These are phyloP conservation scores for Arabidopsis lyrata DNA, from an alignment of 441 rosid genomes.

Conservation along the genomic window DNA sequence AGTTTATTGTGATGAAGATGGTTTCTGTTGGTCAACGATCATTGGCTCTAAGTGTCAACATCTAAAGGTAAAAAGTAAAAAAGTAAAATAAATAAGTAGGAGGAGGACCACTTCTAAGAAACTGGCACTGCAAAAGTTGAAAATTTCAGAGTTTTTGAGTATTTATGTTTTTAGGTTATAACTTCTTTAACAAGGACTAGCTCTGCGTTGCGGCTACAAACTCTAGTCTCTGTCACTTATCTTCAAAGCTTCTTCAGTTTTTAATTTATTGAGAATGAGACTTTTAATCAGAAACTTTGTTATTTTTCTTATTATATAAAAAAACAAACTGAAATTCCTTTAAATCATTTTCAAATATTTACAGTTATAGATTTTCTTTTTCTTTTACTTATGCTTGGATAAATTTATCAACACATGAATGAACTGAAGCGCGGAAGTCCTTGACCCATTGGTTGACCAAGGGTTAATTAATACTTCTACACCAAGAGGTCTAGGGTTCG, in stretches of 20 bases:
- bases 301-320: neutral
- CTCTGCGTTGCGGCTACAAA: constrained; percentile 10
- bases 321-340: neutral
- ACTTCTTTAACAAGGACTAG: constrained; percentile 23
- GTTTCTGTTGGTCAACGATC: constrained; percentile 45
- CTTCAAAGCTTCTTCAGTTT: neutral
- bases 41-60: constrained; percentile 32
- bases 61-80: neutral
- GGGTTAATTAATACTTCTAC: too few relatives aligned
- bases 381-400: neutral
- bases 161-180: constrained; percentile 24
- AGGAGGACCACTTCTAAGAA: constrained; percentile 33
- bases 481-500: too few relatives aligned
- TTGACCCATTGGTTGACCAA: too few relatives aligned
- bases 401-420: neutral
- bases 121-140: constrained; percentile 36
- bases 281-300: neutral
- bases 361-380: neutral
- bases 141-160: constrained; percentile 22
- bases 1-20: constrained; percentile 43
- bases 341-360: too few relatives aligned
- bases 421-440: too few relatives aligned
- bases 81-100: neutral
- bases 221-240: constrained; percentile 16
- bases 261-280: neutral